These are phyloP conservation scores for Candolleomyces eurysporus DNA, from an alignment of 768 basidiomycete species.

Conservation along the genomic window DNA sequence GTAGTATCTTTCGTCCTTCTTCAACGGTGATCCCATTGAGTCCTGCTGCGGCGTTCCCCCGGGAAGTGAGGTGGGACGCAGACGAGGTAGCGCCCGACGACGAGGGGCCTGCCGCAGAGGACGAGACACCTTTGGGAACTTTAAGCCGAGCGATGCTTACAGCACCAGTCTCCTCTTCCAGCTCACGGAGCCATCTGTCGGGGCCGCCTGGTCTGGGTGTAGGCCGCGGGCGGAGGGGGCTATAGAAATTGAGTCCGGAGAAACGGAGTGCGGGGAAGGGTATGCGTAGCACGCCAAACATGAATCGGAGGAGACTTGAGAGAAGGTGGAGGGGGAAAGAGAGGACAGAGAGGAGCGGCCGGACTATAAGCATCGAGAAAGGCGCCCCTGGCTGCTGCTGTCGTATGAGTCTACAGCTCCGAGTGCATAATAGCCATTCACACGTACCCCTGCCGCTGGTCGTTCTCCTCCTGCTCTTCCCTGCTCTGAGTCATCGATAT, in stretches of 20 bases:
- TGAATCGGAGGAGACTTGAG: conserved; percentile 57
- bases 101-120: conserved; percentile 34
- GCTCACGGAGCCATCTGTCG: conserved; percentile 74
- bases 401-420: conserved; percentile 12
- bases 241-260: conserved; percentile 44
- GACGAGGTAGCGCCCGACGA: conserved; percentile 29
- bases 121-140: conserved; percentile 27
- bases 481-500: conserved; percentile 53
- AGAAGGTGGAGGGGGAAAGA: conserved; percentile 61
- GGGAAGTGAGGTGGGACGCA: conserved; percentile 32
- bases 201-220: conserved; percentile 46
- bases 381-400: conserved; percentile 13
- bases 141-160: conserved; percentile 49
- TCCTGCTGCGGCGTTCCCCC: conserved; percentile 21
- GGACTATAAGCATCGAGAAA: conserved; percentile 23
- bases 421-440: background rate
- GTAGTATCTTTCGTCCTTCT: conserved; percentile 53
- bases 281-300: conserved; percentile 66
- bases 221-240: conserved; percentile 34
- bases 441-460: conserved; percentile 15
- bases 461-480: conserved; percentile 10
- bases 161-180: conserved; percentile 86
- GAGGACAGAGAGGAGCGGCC: conserved; percentile 48
- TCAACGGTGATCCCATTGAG: conserved; percentile 16
- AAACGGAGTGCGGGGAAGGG: conserved; percentile 61